Conservation (phyloP, 345 rosid genomes). For the Salix arbutifolia region DNA sequence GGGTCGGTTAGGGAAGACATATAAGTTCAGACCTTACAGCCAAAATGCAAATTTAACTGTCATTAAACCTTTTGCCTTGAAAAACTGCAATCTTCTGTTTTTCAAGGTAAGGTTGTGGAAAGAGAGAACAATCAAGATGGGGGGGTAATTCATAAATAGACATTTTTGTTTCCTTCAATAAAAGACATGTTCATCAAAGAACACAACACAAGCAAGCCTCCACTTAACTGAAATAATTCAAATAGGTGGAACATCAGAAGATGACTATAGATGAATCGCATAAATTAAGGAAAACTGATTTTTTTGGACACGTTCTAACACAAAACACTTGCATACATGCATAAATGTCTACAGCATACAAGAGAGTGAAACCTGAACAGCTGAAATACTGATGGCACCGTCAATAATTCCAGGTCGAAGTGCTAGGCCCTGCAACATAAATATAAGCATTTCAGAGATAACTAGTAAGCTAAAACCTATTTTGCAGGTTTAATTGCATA, state of each 20-base stretch:
- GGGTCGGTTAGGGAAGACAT: not conserved
- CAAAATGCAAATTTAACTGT: too few species aligned
- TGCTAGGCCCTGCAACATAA: slow-evolving; percentile 59
- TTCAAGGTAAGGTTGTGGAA: not conserved
- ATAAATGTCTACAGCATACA: not conserved
- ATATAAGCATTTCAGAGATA: not conserved
- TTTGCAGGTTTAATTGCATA: not conserved
- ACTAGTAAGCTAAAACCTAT: not conserved
- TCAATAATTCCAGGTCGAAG: slow-evolving; percentile 80
- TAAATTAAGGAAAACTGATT: not conserved
- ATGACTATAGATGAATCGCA: not conserved
- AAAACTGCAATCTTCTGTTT: not conserved
- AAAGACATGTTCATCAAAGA: not conserved
- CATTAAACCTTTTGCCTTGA: not conserved
- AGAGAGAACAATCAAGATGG: too few species aligned
- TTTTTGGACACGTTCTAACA: not conserved
- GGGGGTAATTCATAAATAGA: not conserved
- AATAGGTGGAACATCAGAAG: not conserved
- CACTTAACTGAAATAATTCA: not conserved
- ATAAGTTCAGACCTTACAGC: not conserved
- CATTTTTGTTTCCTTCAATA: not conserved
- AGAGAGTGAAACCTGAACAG: slow-evolving; percentile 60
- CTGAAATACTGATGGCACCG: slow-evolving; percentile 95
- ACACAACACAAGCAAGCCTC: not conserved
- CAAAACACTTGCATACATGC: not conserved